Conservation (phyloP, 2,329 filamentous ascomycete genomes). For the Bipolaris victoriae region DNA sequence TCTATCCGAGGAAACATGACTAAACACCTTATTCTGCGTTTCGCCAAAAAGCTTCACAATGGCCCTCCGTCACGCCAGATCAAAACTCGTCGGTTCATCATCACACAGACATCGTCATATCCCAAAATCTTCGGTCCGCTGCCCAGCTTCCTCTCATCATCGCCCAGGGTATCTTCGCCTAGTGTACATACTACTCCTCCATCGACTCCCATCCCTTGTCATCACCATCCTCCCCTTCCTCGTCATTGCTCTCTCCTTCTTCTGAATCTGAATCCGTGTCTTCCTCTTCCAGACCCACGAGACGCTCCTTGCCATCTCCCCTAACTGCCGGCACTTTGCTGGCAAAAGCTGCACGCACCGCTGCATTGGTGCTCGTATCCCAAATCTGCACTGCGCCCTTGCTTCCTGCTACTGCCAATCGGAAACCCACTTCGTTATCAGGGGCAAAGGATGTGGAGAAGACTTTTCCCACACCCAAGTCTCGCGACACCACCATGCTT, state of each 20-base stretch:
- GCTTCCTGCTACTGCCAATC: constrained; percentile 90
- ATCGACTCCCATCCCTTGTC: constrained; percentile 51
- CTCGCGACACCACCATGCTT: constrained; percentile 87
- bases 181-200: constrained; percentile 43
- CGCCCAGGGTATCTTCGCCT: constrained; percentile 25
- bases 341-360: constrained; percentile 84
- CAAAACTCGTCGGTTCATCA: not conserved
- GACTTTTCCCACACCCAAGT: constrained; percentile 92
- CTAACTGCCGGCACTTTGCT: constrained; percentile 67
- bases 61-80: not conserved
- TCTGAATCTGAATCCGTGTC: constrained; percentile 68
- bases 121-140: not conserved
- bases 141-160: not conserved
- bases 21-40: not conserved
- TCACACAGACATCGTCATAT: not conserved
- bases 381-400: constrained; percentile 92
- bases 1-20: constrained; percentile 4
- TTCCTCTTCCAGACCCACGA: constrained; percentile 73
- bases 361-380: constrained; percentile 93
- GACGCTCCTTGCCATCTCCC: constrained; percentile 72
- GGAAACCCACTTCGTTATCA: constrained; percentile 87
- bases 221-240: constrained; percentile 46
- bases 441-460: constrained; percentile 92
- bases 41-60: constrained; percentile 5
- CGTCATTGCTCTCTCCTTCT: constrained; percentile 54